A percentile compares a stretch with the other conserved stretches of the same genome.
phyloP scores from a whole-genome alignment of 805 yeast genomes.

The Candida patagonica region DNA sequence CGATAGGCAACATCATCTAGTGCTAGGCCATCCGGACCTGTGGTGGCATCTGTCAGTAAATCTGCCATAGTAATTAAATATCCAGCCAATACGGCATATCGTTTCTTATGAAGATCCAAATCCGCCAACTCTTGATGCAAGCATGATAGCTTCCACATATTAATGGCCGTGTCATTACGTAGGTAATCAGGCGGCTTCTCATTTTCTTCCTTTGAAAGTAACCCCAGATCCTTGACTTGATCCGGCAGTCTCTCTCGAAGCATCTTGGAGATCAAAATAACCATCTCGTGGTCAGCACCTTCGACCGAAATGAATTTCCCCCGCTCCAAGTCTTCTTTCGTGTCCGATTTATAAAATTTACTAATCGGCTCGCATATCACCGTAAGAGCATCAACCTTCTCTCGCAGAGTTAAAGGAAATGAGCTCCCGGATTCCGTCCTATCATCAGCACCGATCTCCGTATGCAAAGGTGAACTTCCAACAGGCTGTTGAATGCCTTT shows the following conservation, averaged over 20 bases:
- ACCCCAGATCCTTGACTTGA: constrained; percentile 2
- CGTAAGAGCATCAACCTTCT: constrained; percentile 19
- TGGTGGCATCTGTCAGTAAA: constrained; percentile 9
- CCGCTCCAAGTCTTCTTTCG: neutral
- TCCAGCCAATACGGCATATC: constrained; percentile 16
- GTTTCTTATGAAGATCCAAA: constrained; percentile 4
- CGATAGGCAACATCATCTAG: constrained; percentile 9
- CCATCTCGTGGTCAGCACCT: constrained; percentile 14
- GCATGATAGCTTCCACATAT: constrained; percentile 20
- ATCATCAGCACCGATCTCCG: neutral
- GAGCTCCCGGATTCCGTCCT: neutral
- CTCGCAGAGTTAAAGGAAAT: constrained; percentile 13
- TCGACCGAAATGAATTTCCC: constrained; percentile 16
- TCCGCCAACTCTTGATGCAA: constrained; percentile 19
- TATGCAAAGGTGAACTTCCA: constrained; percentile 1
- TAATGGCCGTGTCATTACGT: constrained; percentile 13
- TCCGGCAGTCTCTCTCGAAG: constrained; percentile 8
- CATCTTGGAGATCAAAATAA: constrained; percentile 5
- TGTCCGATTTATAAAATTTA: constrained; percentile 1
- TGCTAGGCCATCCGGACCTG: neutral
- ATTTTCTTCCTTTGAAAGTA: constrained; percentile 5
- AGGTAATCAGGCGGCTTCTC: constrained; percentile 15
- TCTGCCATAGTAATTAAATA: constrained; percentile 20
- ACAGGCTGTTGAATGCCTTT: constrained; percentile 4
- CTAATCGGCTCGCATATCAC: constrained; percentile 15